These are phyloP conservation scores for Xylariales sp. DNA, from an alignment of 2,329 filamentous ascomycete genomes.

Conservation along the genomic window DNA sequence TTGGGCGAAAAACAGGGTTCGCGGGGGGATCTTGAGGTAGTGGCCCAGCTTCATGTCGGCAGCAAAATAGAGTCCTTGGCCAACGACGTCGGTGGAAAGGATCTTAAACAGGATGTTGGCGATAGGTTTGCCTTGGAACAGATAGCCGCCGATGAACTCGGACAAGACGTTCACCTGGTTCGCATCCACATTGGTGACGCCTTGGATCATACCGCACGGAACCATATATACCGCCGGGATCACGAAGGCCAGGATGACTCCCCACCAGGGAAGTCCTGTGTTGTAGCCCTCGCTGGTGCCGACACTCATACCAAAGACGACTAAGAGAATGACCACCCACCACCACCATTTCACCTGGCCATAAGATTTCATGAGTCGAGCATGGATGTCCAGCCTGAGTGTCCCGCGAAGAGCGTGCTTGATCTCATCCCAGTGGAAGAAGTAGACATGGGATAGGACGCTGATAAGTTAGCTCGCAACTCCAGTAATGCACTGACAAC, in stretches of 20 bases:
- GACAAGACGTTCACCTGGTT: slow-evolving; percentile 44
- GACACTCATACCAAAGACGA: slow-evolving; percentile 22
- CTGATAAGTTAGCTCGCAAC: slow-evolving; percentile 6
- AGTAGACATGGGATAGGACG: slow-evolving; percentile 41
- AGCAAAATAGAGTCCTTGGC: slow-evolving; percentile 40
- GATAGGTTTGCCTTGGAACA: slow-evolving; percentile 39
- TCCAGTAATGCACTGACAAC: neutral
- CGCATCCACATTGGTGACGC: slow-evolving; percentile 41
- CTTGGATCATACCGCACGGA: slow-evolving; percentile 43
- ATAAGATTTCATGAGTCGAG: slow-evolving; percentile 36
- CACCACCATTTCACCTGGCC: slow-evolving; percentile 39
- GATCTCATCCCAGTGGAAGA: slow-evolving; percentile 40
- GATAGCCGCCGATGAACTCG: slow-evolving; percentile 44
- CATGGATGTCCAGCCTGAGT: slow-evolving; percentile 34
- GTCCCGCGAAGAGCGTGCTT: slow-evolving; percentile 22
- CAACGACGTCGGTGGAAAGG: slow-evolving; percentile 34
- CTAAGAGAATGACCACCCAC: slow-evolving; percentile 33
- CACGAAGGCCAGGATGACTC: slow-evolving; percentile 37
- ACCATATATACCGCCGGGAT: slow-evolving; percentile 41
- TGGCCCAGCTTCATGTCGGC: slow-evolving; percentile 48
- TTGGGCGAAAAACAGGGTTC: slow-evolving; percentile 43
- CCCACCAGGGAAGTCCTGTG: slow-evolving; percentile 40
- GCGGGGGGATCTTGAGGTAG: slow-evolving; percentile 45
- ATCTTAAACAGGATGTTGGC: slow-evolving; percentile 43
- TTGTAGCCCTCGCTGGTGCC: slow-evolving; percentile 29